Conservation (phyloP, 75 land plant genomes). For the Selaginella moellendorffii region DNA sequence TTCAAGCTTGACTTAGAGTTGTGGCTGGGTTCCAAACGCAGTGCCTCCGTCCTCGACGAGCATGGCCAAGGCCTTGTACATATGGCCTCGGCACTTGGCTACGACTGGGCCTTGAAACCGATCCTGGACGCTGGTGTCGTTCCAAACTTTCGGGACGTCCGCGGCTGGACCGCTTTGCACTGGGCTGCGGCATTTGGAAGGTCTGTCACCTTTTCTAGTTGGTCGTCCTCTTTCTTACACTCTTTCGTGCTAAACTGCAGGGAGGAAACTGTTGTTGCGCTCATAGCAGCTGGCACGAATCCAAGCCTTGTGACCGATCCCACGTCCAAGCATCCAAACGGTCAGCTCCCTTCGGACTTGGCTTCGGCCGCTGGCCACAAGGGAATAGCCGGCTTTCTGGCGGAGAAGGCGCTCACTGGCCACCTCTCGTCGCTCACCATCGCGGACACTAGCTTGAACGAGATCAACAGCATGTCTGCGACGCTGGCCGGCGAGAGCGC, state of each 20-base stretch:
- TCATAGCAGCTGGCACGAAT: slow-evolving; percentile 49
- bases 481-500: slow-evolving; percentile 32
- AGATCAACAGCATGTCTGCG: not conserved
- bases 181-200: slow-evolving; percentile 4
- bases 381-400: slow-evolving; percentile 81
- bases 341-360: slow-evolving; percentile 68
- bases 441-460: slow-evolving; percentile 22
- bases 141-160: not conserved
- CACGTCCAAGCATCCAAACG: slow-evolving; percentile 42
- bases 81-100: not conserved
- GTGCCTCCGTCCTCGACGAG: slow-evolving; percentile 45
- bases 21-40: slow-evolving; percentile 64
- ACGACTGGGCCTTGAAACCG: slow-evolving; percentile 4
- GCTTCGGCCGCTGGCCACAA: slow-evolving; percentile 59
- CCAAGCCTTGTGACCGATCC: slow-evolving; percentile 78
- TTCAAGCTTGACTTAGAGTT: slow-evolving; percentile 42
- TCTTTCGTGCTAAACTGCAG: slow-evolving; percentile 35
- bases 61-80: slow-evolving; percentile 58
- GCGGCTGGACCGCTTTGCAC: slow-evolving; percentile 7
- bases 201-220: no score
- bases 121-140: not conserved
- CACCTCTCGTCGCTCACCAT: slow-evolving; percentile 42
- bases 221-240: no score
- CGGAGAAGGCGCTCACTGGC: slow-evolving; percentile 48
- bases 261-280: slow-evolving; percentile 49